Percentiles rank a stretch among this genome's conserved stretches.
Conservation (phyloP, 179 eudicot species). For the Nepenthes alata region DNA sequence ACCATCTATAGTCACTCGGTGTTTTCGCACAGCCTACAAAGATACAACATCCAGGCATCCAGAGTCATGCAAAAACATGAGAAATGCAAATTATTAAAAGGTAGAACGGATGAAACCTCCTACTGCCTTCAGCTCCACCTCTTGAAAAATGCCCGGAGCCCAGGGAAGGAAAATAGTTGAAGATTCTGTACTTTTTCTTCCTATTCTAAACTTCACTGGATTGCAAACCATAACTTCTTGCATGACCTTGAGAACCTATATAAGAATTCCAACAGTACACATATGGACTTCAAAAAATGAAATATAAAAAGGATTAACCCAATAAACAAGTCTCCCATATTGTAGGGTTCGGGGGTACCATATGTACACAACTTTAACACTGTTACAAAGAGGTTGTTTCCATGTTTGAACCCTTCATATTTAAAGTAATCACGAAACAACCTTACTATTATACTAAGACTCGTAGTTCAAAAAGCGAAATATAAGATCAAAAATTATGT, state of each 20-base stretch:
- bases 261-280: slow-evolving; percentile 2
- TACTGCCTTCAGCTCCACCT: slow-evolving; percentile 51
- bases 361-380: too few species aligned
- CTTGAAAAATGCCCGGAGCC: slow-evolving; percentile 69
- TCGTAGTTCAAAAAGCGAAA: slow-evolving; percentile 6
- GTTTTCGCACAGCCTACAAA: slow-evolving; percentile 63
- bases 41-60: slow-evolving; percentile 7
- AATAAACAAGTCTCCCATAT: too few species aligned
- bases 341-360: too few species aligned
- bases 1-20: slow-evolving; percentile 69
- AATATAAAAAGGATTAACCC: not conserved
- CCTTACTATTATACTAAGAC: too few species aligned
- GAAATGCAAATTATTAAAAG: not conserved
- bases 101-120: slow-evolving; percentile 45
- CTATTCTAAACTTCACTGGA: slow-evolving; percentile 39
- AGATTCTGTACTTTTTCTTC: slow-evolving; percentile 15
- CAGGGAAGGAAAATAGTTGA: slow-evolving; percentile 64
- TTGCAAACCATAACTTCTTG: slow-evolving; percentile 86
- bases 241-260: slow-evolving; percentile 51
- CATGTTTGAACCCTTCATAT: too few species aligned
- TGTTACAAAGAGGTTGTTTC: too few species aligned
- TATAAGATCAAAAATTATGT: not conserved
- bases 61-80: slow-evolving; percentile 3
- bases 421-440: too few species aligned
- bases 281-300: slow-evolving; percentile 3